Evolutionary conservation across 345 rosid species (phyloP), one percentile per base, ranked within the genome.

Genomic region (Syzygium grande): DNA sequence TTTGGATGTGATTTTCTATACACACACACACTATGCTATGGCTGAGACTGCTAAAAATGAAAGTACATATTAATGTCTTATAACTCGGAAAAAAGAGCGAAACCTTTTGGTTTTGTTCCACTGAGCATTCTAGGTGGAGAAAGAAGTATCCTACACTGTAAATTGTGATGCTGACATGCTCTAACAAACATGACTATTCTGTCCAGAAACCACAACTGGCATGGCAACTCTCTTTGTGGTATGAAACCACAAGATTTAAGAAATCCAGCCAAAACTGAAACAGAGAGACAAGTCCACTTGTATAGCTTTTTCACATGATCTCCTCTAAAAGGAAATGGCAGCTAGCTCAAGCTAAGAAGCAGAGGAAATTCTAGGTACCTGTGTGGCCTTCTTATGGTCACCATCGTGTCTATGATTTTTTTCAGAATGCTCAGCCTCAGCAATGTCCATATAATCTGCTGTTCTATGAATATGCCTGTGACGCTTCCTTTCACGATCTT

Each of bases 351-450:
- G 29, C 53, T 58, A 52, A 84, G 86, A 85, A 59, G 52, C 79
- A 86, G 19, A 84, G 83, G 78, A 51, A 77, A 84, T 65, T 86
- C 52, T 49, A 89, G 90, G 90, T 91, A 95, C 94, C 94, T 93
- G 91, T 91, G 92, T 97, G 84, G 94, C 92, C 89, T 91, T 96
- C 89, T 92, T 95, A n/a, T 88, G 93, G 89, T 93, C 95, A 58
- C 92, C 89, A 85, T 91, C 88, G 86, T 92, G 93, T 88, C 93
- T 93, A 59, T 93, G 95, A 53, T 94, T 87, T 87, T 91, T 93
- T 92, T 87, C 94, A 58, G 90, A 86, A 83, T 89, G 91, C 86
- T 94, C 94, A 84, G 92, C 93, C 84, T 94, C 97, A 46, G 61
- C 91, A 93, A 93, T 96, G 84, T 93, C 90, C 73, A 79, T 51